A percentile compares a stretch with the other conserved stretches of the same genome.
Conservation (phyloP, 129 eudicot genomes). For the Dittrichia graveolens region DNA sequence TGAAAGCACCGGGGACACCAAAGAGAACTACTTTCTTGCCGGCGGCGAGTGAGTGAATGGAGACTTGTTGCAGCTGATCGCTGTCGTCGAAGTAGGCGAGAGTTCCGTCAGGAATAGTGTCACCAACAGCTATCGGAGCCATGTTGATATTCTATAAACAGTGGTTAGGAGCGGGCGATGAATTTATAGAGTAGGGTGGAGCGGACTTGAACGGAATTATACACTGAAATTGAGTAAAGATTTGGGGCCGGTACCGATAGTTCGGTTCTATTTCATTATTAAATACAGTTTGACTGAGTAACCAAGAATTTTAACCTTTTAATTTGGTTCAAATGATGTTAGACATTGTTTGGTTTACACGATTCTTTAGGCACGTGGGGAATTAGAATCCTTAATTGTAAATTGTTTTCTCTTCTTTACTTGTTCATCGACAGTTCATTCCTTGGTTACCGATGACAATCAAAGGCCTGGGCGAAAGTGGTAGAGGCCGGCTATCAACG, state of each 20-base stretch:
- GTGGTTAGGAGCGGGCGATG: neutral
- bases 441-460: too few species aligned
- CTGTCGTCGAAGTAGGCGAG: conserved; percentile 60
- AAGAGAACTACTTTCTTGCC: conserved; percentile 86
- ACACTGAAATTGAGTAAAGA: neutral
- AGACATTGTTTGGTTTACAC: too few species aligned
- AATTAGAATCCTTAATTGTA: too few species aligned
- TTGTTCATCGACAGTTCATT: too few species aligned
- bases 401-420: too few species aligned
- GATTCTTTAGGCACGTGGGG: too few species aligned
- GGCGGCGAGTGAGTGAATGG: conserved; percentile 88
- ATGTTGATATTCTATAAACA: conserved; percentile 20
- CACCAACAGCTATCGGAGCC: conserved; percentile 88
- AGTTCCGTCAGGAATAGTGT: conserved; percentile 76
- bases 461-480: too few species aligned
- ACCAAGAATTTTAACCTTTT: too few species aligned
- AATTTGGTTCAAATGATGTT: too few species aligned
- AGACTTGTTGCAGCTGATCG: conserved; percentile 65
- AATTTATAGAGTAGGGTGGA: conserved; percentile 11
- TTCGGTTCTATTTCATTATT: conserved; percentile 8
- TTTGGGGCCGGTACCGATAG: too few species aligned
- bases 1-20: conserved; percentile 96
- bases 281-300: conserved; percentile 3
- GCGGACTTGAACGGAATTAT: conserved; percentile 22
- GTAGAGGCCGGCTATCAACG: too few species aligned